Evolutionary conservation across 1,284 basidiomycete species (phyloP).

Genomic region (Leccinum subrobustum): DNA sequence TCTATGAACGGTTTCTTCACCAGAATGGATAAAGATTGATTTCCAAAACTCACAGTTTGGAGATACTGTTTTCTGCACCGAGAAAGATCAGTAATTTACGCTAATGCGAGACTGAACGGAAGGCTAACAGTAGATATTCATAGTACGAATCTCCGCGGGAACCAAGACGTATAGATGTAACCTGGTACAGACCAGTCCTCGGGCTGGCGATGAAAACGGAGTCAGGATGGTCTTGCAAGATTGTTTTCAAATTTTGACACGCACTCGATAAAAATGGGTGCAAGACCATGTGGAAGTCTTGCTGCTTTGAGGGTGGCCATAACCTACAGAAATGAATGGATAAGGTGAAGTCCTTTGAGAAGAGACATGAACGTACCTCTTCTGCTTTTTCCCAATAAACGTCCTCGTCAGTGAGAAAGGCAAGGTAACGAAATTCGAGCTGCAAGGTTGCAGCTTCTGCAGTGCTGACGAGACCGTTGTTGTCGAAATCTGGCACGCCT

Average conservation of each 20-base stretch:
- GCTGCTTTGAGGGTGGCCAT: constrained; percentile 69
- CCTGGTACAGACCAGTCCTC: constrained; percentile 65
- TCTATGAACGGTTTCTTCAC: constrained; percentile 45
- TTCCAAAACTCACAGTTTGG: constrained; percentile 57
- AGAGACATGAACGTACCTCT: constrained; percentile 42
- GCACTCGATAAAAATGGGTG: constrained; percentile 84
- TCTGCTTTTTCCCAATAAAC: constrained; percentile 85
- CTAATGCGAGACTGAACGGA: not conserved
- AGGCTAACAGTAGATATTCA: constrained; percentile 82
- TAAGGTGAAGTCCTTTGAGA: not conserved
- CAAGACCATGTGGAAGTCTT: constrained; percentile 69
- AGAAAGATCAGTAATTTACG: not conserved
- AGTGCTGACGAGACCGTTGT: constrained; percentile 70
- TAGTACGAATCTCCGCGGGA: constrained; percentile 95
- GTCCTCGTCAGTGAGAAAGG: constrained; percentile 72
- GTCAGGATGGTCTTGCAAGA: constrained; percentile 10
- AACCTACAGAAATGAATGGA: constrained; percentile 44
- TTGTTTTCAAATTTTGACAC: constrained; percentile 1
- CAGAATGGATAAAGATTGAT: not conserved
- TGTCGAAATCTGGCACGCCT: constrained; percentile 67
- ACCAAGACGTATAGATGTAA: constrained; percentile 83
- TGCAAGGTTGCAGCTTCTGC: constrained; percentile 86
- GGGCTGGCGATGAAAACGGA: constrained; percentile 43
- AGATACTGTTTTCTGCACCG: constrained; percentile 71
- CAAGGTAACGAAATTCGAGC: constrained; percentile 90